Evolutionary conservation across 345 rosid genomes (phyloP), one percentile per base, ranked within the genome.

Genomic region (Lepidium aucheri): DNA sequence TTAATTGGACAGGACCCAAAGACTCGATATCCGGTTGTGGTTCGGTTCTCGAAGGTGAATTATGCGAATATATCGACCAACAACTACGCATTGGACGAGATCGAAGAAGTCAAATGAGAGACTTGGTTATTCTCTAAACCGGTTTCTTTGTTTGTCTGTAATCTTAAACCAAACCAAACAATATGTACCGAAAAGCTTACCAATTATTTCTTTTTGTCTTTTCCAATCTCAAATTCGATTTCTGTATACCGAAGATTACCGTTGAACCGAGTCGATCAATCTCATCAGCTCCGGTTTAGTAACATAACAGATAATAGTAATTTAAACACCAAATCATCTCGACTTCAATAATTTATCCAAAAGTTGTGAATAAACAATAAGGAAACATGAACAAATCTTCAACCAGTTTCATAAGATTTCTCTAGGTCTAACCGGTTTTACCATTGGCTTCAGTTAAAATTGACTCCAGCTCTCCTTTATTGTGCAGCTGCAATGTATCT

Each of bases 21-120:
- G 72, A 76, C 84, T 3, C 74, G 87, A 35, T 92, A 92, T 70
- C 98, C 96, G 4, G 98, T 92, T 15, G 98, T 89, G 76, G 98
- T 92, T 71, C 84, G 96, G 73, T 89, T 92, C 78, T 40, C 82
- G 57, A 92, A 92, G 69, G 96, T 92, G 67, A 87, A 92, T 65
- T 87, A 87, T 53, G 98, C 91, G 3, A 92, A 86, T 78, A 86
- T 92, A 78, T 92, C 96, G 12, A 92, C 98, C 47, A 92, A 92
- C 84, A 89, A 89, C 84, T 92, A 89, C 13, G 89, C 96, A 17
- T 71, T 92, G 91, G 96, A 89, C 66, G 98, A 89, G 81, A 80
- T 89, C 16, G 88, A 68, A 60, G 95, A 87, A 81, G 82, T 83
- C 24, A 74, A 86, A 83, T 81, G 79, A 82, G 77, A 53, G 35